phyloP scores from a whole-genome alignment of 257 asterid genomes.

The Handroanthus guayacan region DNA sequence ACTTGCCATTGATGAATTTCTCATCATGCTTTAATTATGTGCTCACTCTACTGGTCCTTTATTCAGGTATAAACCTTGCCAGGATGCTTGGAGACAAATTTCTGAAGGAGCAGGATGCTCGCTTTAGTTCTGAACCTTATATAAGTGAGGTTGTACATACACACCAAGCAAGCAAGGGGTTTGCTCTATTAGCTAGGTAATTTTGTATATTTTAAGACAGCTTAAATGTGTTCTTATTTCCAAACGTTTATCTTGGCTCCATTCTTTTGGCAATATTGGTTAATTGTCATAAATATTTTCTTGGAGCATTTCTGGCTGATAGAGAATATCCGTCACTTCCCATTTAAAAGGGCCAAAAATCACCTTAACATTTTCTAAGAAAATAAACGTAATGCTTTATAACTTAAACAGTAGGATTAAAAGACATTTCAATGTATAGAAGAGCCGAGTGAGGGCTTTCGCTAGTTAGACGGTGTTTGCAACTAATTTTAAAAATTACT shows the following conservation, averaged over 20 bases:
- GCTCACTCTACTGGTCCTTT: neutral
- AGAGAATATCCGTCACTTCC: neutral
- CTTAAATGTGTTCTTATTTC: neutral
- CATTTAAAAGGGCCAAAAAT: too few species aligned
- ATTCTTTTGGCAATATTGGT: neutral
- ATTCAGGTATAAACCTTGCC: constrained; percentile 86
- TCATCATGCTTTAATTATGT: constrained; percentile 16
- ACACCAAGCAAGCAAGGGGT: constrained; percentile 57
- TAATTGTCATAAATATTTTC: neutral
- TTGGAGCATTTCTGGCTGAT: neutral
- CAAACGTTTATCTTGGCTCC: neutral
- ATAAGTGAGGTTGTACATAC: constrained; percentile 67
- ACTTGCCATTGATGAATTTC: constrained; percentile 3
- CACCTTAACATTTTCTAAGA: too few species aligned
- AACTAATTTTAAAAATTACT: too few species aligned
- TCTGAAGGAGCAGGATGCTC: constrained; percentile 87
- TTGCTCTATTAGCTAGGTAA: constrained; percentile 87
- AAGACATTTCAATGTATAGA: too few species aligned
- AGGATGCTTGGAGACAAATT: constrained; percentile 98
- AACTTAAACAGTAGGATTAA: too few species aligned
- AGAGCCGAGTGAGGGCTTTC: too few species aligned
- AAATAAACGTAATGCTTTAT: too few species aligned
- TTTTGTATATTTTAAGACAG: constrained; percentile 7
- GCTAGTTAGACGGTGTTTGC: too few species aligned
- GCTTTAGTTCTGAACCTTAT: constrained; percentile 92